Conservation (phyloP, 2,329 filamentous ascomycete genomes). For the Knufia petricola region DNA sequence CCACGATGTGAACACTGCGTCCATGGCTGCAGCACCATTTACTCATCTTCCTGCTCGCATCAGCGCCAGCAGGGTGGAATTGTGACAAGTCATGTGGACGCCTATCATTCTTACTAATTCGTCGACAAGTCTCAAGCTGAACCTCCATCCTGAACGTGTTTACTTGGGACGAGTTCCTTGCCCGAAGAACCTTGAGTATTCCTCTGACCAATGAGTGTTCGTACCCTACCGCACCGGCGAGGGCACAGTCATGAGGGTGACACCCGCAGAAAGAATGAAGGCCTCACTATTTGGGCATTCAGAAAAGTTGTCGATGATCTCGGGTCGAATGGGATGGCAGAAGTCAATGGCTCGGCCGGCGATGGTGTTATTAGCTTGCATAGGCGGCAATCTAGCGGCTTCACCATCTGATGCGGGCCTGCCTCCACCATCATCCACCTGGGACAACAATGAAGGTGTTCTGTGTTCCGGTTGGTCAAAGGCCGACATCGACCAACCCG, state of each 20-base stretch:
- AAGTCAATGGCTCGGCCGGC: not conserved
- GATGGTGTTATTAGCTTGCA: conserved; percentile 9
- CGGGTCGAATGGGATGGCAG: conserved; percentile 5
- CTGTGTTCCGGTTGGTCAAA: not conserved
- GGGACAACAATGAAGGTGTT: not conserved
- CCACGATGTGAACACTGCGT: not conserved
- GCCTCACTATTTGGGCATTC: conserved; percentile 10
- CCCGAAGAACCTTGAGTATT: not conserved
- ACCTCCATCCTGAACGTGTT: conserved; percentile 4
- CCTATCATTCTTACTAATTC: not conserved
- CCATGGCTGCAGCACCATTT: not conserved
- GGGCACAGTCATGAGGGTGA: not conserved
- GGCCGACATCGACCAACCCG: not conserved
- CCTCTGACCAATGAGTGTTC: not conserved
- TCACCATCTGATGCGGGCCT: not conserved
- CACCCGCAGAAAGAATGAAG: not conserved
- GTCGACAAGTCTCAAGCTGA: not conserved
- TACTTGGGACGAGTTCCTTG: not conserved
- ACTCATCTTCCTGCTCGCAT: not conserved
- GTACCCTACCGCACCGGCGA: not conserved
- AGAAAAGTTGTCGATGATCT: not conserved
- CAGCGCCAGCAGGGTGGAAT: not conserved
- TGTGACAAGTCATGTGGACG: conserved; percentile 1
- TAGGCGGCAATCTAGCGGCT: conserved; percentile 6
- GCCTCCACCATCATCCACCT: conserved; percentile 1